Evolutionary conservation across 306 rosid genomes (phyloP), one percentile per base, ranked within the genome.

Genomic region (Comarum palustre): DNA sequence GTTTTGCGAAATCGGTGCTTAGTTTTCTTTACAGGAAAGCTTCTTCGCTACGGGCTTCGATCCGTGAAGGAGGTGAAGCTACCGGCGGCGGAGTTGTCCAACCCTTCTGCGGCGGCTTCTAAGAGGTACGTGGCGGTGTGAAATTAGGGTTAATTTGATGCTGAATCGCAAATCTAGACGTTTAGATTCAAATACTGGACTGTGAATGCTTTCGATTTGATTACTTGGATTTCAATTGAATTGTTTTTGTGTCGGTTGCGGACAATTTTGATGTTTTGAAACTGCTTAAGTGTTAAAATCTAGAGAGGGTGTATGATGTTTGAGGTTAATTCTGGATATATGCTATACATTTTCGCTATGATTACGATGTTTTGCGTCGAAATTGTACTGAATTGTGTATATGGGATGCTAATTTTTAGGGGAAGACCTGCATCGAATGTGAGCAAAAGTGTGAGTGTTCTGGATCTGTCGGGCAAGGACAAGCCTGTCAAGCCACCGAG

Each of bases 401-500:
- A 8, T 54, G 74, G 6, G 64, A 51, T 48, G 19, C 52, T n/a
- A 62, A 38, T 85, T 80, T 81, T 20, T 66, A 91, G 99, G 77
- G 93, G 74, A 39, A 80, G 84, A 63, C 72, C 69, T 22, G 61
- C 80, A 69, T 79, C 97, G 0, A 84, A 79, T 80, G 84, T 94
- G 47, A 88, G 97, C 78, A 87, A 73, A 74, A 91, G 99, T 73
- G 89, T 89, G 1, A 80, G 88, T 46, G 92, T 87, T 55, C 89
- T 94, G 72, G 89, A 91, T 75, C 85, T 94, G 48, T 91, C 96
- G 68, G 89, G 80, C 52, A 94, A 89, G 84, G 95, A 84, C 34
- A 91, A 84, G 85, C 81, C 96, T 46, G 83, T 89, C n/a, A 94
- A 89, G 87, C 95, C 97, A 25, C 89, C 96, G 8, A 87, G 97